phyloP scores from a whole-genome alignment of 352 stramenopile species.

The Saprolegnia diclina region DNA sequence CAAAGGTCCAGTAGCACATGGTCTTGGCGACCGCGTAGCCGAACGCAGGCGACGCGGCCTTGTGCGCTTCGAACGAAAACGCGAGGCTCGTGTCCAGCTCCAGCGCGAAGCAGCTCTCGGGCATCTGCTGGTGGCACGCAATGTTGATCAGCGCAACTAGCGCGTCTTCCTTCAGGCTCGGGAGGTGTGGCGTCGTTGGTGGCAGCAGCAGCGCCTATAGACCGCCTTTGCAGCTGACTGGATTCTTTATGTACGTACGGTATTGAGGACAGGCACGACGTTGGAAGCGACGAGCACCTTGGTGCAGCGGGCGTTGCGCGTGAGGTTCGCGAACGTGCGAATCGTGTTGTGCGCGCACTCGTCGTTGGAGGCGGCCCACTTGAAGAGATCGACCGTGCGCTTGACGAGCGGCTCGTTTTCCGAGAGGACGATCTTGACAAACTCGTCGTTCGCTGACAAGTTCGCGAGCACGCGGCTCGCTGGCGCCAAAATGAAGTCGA shows the following conservation, averaged over 20 bases:
- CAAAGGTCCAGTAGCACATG: constrained; percentile 64
- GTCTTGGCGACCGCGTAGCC: constrained; percentile 59
- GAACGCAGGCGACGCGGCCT: constrained; percentile 31
- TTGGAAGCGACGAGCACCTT: constrained; percentile 55
- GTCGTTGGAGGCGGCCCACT: constrained; percentile 34
- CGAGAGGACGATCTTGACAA: constrained; percentile 44
- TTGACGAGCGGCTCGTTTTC: constrained; percentile 54
- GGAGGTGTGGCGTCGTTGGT: not conserved
- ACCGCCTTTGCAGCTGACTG: constrained; percentile 15
- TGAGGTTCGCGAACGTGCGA: constrained; percentile 55
- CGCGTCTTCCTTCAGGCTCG: constrained; percentile 48
- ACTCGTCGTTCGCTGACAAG: constrained; percentile 59
- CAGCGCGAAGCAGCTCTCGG: constrained; percentile 40
- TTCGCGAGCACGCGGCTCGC: constrained; percentile 61
- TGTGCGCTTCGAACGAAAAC: constrained; percentile 38
- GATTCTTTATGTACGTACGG: constrained; percentile 31
- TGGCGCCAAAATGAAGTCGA: constrained; percentile 40
- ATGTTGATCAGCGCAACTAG: constrained; percentile 62
- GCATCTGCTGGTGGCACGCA: constrained; percentile 24
- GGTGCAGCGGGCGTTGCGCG: constrained; percentile 33
- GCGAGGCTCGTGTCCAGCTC: constrained; percentile 52
- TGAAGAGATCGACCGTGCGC: constrained; percentile 44
- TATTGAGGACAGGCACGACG: constrained; percentile 45
- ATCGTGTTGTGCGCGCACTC: constrained; percentile 50
- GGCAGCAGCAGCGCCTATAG: not conserved